These are phyloP conservation scores for Hyaloscypha hepaticicola DNA, from an alignment of 495 filamentous ascomycete genomes.

Conservation along the genomic window DNA sequence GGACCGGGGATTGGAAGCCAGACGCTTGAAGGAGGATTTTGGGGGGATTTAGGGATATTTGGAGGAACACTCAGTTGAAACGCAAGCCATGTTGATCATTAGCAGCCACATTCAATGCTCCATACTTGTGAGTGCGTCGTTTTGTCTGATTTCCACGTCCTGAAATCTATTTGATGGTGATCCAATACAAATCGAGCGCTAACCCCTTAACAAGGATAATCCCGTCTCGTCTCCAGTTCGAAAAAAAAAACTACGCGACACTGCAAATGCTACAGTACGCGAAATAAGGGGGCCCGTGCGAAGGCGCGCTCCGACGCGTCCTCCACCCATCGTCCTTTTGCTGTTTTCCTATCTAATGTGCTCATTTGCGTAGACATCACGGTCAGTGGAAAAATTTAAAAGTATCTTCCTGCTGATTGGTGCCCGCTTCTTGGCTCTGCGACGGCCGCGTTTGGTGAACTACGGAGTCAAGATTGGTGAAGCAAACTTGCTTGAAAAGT, in stretches of 20 bases:
- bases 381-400: neutral
- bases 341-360: neutral
- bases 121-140: neutral
- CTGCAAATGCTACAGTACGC: too few relatives aligned
- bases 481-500: neutral
- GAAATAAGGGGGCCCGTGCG: neutral
- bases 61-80: neutral
- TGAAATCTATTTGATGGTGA: neutral
- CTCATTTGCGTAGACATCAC: neutral
- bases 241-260: too few relatives aligned
- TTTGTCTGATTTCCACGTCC: neutral
- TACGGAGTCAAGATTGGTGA: neutral
- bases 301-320: neutral
- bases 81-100: neutral
- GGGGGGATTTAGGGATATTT: neutral
- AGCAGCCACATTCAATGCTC: neutral
- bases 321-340: neutral
- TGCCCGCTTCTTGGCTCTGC: neutral
- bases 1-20: neutral
- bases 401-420: neutral
- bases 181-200: neutral
- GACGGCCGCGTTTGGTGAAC: neutral
- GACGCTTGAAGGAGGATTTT: neutral
- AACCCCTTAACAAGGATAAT: neutral
- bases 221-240: neutral